Evolutionary conservation across 306 rosid genomes (phyloP).

Genomic region (Cajanus cajan): DNA sequence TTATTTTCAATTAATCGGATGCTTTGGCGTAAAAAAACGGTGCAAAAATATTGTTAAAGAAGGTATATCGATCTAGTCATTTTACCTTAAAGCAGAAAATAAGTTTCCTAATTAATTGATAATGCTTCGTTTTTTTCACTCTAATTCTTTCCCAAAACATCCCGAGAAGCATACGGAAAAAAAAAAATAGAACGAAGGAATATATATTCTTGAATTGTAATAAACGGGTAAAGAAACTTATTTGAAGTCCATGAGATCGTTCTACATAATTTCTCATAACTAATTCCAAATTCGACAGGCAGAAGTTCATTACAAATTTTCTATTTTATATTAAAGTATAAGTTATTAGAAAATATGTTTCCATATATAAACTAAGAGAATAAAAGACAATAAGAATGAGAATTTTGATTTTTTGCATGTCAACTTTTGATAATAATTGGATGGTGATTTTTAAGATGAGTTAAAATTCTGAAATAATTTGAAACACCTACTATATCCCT

Average conservation of each 20-base stretch:
- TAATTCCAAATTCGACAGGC: neutral
- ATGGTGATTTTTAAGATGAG: neutral
- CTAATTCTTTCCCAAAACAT: neutral
- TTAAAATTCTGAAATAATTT: neutral
- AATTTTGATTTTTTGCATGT: neutral
- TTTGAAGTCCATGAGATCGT: neutral
- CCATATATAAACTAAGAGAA: neutral
- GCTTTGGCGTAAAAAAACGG: neutral
- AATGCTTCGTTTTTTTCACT: neutral
- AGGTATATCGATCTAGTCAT: neutral
- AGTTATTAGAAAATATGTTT: too few relatives aligned
- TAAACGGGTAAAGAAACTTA: neutral
- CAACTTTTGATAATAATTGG: neutral
- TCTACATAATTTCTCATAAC: neutral
- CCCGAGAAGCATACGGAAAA: neutral
- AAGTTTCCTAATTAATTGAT: slow-evolving; percentile 5
- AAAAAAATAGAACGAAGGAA: neutral
- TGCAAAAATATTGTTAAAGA: neutral
- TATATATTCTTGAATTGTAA: neutral
- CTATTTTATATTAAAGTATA: too few relatives aligned
- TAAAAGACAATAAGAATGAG: neutral
- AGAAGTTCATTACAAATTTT: neutral
- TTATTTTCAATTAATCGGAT: neutral
- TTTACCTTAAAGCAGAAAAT: slow-evolving; percentile 17
- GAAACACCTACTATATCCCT: neutral